Evolutionary conservation across 2,329 filamentous ascomycete genomes (phyloP).

Genomic region (Arthrobotrys sphaeroides): DNA sequence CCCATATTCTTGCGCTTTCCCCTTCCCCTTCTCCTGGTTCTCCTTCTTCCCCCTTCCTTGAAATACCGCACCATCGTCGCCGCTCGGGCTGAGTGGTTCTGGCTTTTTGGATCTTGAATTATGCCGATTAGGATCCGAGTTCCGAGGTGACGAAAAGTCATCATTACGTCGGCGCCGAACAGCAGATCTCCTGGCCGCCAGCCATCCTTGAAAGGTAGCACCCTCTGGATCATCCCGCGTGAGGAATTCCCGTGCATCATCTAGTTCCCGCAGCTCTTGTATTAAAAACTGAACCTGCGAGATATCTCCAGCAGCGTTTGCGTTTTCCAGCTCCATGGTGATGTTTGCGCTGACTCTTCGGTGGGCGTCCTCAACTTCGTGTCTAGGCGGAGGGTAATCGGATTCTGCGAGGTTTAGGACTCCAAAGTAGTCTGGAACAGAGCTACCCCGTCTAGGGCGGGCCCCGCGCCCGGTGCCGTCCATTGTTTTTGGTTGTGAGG

Average conservation of each 20-base stretch:
- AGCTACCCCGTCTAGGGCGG: not conserved
- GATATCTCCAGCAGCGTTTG: not conserved
- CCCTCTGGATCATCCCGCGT: not conserved
- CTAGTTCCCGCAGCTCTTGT: not conserved
- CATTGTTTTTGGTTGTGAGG: no score
- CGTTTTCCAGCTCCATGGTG: not conserved
- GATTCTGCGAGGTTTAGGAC: not conserved
- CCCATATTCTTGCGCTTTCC: no score
- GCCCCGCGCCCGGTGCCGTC: no score
- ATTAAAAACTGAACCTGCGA: no score
- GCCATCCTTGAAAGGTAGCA: not conserved
- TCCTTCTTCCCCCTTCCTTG: not conserved
- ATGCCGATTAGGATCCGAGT: no score
- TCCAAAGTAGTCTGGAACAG: not conserved
- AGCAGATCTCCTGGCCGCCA: not conserved
- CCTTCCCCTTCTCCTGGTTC: not conserved
- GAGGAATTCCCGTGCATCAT: not conserved
- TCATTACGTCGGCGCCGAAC: not conserved
- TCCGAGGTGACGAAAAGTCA: no score
- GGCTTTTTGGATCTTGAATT: no score
- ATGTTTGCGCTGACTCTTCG: not conserved
- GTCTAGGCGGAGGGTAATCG: not conserved
- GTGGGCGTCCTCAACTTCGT: not conserved
- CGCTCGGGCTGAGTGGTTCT: no score
- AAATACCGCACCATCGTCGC: not conserved